A percentile compares a stretch with the other conserved stretches of the same genome.
Evolutionary conservation across 495 filamentous ascomycete genomes (phyloP).

Genomic region (Penicillium silybi): DNA sequence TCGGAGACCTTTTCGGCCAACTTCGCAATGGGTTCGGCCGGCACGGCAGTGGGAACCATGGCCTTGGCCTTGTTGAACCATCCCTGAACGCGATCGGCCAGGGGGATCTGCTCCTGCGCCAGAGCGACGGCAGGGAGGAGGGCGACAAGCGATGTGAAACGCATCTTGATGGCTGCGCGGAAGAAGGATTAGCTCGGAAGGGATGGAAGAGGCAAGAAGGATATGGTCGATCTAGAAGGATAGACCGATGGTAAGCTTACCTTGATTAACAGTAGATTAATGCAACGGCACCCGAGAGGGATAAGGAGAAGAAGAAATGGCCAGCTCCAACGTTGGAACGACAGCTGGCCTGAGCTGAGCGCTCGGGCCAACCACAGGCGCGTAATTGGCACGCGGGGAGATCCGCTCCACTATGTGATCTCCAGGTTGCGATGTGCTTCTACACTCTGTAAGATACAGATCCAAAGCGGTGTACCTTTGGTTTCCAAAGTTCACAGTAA

Average conservation of each 20-base stretch:
- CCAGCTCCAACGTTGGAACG: slow-evolving; percentile 6
- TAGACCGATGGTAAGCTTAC: neutral
- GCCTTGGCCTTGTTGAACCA: slow-evolving; percentile 60
- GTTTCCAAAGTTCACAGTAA: too few relatives aligned
- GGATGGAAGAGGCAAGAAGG: slow-evolving; percentile 3
- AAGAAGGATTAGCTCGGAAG: slow-evolving; percentile 11
- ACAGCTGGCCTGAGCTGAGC: slow-evolving; percentile 31
- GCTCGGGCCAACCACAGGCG: slow-evolving; percentile 19
- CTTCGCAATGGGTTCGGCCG: slow-evolving; percentile 47
- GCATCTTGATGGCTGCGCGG: slow-evolving; percentile 54
- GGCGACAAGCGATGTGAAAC: slow-evolving; percentile 57
- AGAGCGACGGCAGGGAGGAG: slow-evolving; percentile 67
- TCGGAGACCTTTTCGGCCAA: slow-evolving; percentile 51
- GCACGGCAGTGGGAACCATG: slow-evolving; percentile 54
- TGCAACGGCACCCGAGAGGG: slow-evolving; percentile 17
- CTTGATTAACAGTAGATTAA: slow-evolving; percentile 7
- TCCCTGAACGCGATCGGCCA: slow-evolving; percentile 63
- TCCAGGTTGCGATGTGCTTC: too few relatives aligned
- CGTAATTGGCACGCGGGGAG: slow-evolving; percentile 14
- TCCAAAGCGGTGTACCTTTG: too few relatives aligned
- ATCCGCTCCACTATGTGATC: neutral
- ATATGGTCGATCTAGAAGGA: neutral
- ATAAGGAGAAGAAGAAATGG: slow-evolving; percentile 5
- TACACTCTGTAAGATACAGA: too few relatives aligned
- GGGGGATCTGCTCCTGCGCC: slow-evolving; percentile 70